phyloP scores from a whole-genome alignment of 2,329 filamentous ascomycete genomes.

The Talaromyces sp. region DNA sequence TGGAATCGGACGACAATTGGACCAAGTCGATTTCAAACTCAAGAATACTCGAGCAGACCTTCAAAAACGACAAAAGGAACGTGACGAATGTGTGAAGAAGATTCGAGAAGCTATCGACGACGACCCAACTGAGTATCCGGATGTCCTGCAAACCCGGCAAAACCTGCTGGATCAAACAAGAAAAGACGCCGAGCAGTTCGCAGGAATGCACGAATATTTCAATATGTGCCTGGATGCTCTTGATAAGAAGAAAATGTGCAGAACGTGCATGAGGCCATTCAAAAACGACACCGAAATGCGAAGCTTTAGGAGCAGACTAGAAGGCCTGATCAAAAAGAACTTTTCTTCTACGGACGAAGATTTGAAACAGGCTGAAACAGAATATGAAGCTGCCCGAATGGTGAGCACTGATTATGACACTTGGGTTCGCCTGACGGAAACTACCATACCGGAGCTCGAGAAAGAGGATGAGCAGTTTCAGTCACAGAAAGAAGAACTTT shows the following conservation, averaged over 20 bases:
- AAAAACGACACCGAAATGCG: slow-evolving; percentile 55
- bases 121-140: slow-evolving; percentile 46
- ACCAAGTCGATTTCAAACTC: slow-evolving; percentile 69
- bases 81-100: slow-evolving; percentile 56
- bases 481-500: slow-evolving; percentile 54
- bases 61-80: slow-evolving; percentile 59
- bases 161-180: slow-evolving; percentile 46
- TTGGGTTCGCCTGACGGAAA: slow-evolving; percentile 60
- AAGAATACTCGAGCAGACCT: slow-evolving; percentile 60
- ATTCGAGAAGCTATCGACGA: slow-evolving; percentile 56
- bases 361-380: slow-evolving; percentile 57
- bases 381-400: slow-evolving; percentile 57
- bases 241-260: slow-evolving; percentile 65
- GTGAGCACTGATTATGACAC: slow-evolving; percentile 67
- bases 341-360: slow-evolving; percentile 58
- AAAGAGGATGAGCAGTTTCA: slow-evolving; percentile 59
- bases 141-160: slow-evolving; percentile 49
- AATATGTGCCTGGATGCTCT: slow-evolving; percentile 60
- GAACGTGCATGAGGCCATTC: slow-evolving; percentile 69
- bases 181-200: slow-evolving; percentile 63
- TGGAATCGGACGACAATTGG: slow-evolving; percentile 63
- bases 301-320: slow-evolving; percentile 61
- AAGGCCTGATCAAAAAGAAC: slow-evolving; percentile 46
- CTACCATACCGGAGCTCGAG: slow-evolving; percentile 65
- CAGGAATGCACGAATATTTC: slow-evolving; percentile 67